Base-by-base conservation (phyloP, 352 stramenopile species). In the Pythium rhizo-oryzae region DNA sequence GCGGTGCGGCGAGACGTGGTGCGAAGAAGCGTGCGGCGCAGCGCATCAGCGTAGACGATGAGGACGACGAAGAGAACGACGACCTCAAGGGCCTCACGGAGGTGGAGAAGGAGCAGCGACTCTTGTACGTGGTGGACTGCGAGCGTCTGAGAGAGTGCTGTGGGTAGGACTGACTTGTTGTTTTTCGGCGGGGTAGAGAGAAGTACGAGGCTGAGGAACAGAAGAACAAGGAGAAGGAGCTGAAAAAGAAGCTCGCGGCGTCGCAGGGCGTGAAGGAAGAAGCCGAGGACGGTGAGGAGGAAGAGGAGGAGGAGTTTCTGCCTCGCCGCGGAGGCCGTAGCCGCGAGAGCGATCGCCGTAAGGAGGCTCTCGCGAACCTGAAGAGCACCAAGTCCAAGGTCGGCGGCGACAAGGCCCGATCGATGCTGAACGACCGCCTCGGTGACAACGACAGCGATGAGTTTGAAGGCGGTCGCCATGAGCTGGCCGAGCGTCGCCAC, bases 131-230 rank as follows among this genome's bases (percentile, higher is more conserved):
- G 7, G 18, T 23, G 37, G 37, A 43, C 15, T 43, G 4, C 7
- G 12, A 47, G 21, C 2, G 35, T 16, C 4, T 15, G 35, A 15
- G 35, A 41, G 2, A 41, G 35, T 15, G 35, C 8, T 19, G 18
- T 7, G 18, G 5, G 5, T 8, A 21, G 41, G 13, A 47, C 41
- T 47, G 13, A 47, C 41, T 8, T 47, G 9, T 47, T 47, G 1
- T 47, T n/a, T 47, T 7, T 12, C 18, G 13, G 41, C 18, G 41
- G 13, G 11, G 13, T 41, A 86, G 79, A 49, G 87, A 96, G 68
- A 92, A 92, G 51, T 96, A 96, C 58, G 87, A 96, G 69, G 85
- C 85, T 12, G 80, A 93, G 19, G 85, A 92, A 61, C 81, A 92
- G 54, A 86, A 87, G 33, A 92, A 79, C 61, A 96, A 96, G 69